A percentile compares a stretch with the other conserved stretches of the same genome.
Conservation (phyloP, 2,329 filamentous ascomycete genomes). For the Diaporthe sp. region DNA sequence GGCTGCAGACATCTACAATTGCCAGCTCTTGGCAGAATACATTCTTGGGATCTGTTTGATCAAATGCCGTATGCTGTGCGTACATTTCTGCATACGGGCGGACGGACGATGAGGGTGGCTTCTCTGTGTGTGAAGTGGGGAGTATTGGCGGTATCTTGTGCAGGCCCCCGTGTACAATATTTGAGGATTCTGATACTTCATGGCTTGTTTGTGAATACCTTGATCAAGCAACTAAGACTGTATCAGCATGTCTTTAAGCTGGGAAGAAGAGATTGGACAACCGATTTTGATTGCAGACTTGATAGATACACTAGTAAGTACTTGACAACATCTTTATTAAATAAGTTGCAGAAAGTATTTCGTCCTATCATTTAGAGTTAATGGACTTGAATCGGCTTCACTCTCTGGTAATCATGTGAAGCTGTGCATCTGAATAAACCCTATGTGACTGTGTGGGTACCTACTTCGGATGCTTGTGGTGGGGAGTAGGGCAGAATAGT, state of each 20-base stretch:
- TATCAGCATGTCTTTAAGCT: background rate
- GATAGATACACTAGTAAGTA: background rate
- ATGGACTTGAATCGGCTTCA: background rate
- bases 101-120: background rate
- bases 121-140: background rate
- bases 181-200: background rate
- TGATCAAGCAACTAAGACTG: background rate
- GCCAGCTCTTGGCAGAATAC: background rate
- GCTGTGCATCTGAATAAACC: background rate
- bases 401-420: background rate
- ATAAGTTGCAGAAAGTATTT: no score
- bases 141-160: background rate
- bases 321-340: background rate
- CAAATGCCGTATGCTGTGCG: background rate
- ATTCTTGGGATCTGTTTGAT: background rate
- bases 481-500: background rate
- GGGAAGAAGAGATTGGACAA: background rate
- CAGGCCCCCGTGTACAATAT: background rate
- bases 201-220: background rate
- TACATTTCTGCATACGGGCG: background rate
- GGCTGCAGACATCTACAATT: background rate
- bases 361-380: background rate
- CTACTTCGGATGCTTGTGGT: background rate
- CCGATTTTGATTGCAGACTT: background rate
- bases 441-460: background rate